These are phyloP conservation scores for Durio zibethinus DNA, from an alignment of 345 rosid genomes.

Conservation along the genomic window DNA sequence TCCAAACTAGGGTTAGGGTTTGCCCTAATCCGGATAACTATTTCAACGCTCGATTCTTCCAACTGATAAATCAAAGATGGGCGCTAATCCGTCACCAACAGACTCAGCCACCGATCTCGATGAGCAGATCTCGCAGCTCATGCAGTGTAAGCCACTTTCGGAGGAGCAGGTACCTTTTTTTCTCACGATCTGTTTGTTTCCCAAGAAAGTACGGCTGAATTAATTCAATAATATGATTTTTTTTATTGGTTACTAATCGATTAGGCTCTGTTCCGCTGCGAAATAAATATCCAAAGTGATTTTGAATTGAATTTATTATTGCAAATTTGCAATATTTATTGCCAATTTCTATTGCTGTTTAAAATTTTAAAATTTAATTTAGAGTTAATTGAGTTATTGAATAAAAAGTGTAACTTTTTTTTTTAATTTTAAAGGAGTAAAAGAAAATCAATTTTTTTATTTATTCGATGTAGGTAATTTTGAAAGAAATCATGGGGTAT, in stretches of 20 bases:
- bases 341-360: too few species aligned
- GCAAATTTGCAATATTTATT: constrained; percentile 23
- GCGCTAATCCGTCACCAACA: constrained; percentile 59
- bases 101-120: constrained; percentile 64
- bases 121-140: constrained; percentile 85
- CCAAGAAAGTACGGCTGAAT: not conserved
- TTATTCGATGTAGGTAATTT: too few species aligned
- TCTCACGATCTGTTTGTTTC: not conserved
- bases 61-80: constrained; percentile 42
- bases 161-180: constrained; percentile 63
- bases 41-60: constrained; percentile 15
- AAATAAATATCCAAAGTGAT: constrained; percentile 2
- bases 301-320: not conserved
- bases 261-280: not conserved
- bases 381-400: too few species aligned
- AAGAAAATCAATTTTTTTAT: too few species aligned
- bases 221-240: not conserved
- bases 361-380: too few species aligned
- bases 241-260: not conserved
- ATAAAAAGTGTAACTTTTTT: too few species aligned
- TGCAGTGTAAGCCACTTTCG: constrained; percentile 90
- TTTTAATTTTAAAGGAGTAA: too few species aligned
- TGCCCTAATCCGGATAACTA: constrained; percentile 43
- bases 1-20: constrained; percentile 54
- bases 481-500: too few species aligned